Evolutionary conservation across 192 early-diverging fungal species (phyloP).

Genomic region (Kickxella alabastrina): DNA sequence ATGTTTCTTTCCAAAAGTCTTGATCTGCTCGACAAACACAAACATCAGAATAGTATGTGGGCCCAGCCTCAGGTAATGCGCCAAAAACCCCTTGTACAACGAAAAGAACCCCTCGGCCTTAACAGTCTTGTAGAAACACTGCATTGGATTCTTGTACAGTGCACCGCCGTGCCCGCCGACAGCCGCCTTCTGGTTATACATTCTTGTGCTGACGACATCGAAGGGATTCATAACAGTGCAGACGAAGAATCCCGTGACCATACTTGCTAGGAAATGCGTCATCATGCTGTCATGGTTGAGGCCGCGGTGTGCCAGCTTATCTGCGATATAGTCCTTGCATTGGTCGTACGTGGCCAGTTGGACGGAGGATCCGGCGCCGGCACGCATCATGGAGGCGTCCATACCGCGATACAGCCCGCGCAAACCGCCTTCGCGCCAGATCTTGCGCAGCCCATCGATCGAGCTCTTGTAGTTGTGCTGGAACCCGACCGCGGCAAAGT

Average conservation of each 20-base stretch:
- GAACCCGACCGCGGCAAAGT: slow-evolving; percentile 70
- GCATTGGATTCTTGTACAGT: slow-evolving; percentile 75
- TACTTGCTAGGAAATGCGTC: slow-evolving; percentile 71
- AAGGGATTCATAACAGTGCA: slow-evolving; percentile 96
- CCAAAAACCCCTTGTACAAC: slow-evolving; percentile 88
- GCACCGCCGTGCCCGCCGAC: slow-evolving; percentile 58
- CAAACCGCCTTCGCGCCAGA: slow-evolving; percentile 70
- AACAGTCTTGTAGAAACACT: slow-evolving; percentile 86
- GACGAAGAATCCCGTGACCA: slow-evolving; percentile 81
- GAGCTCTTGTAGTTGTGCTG: slow-evolving; percentile 81
- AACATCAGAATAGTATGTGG: slow-evolving; percentile 92
- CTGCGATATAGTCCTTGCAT: slow-evolving; percentile 62
- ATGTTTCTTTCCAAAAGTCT: slow-evolving; percentile 41
- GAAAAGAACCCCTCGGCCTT: slow-evolving; percentile 74
- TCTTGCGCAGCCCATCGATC: slow-evolving; percentile 58
- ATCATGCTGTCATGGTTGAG: slow-evolving; percentile 57
- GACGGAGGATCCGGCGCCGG: slow-evolving; percentile 81
- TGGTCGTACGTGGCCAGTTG: slow-evolving; percentile 89
- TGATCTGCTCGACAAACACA: slow-evolving; percentile 83
- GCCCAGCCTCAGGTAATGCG: slow-evolving; percentile 88
- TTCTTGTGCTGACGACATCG: slow-evolving; percentile 89
- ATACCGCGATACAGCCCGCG: slow-evolving; percentile 82
- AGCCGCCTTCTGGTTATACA: slow-evolving; percentile 83
- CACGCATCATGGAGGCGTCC: slow-evolving; percentile 84
- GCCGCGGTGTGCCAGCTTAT: slow-evolving; percentile 52